These are phyloP conservation scores for Sporothrix dimorphospora DNA, from an alignment of 2,329 filamentous ascomycete species.

Conservation along the genomic window DNA sequence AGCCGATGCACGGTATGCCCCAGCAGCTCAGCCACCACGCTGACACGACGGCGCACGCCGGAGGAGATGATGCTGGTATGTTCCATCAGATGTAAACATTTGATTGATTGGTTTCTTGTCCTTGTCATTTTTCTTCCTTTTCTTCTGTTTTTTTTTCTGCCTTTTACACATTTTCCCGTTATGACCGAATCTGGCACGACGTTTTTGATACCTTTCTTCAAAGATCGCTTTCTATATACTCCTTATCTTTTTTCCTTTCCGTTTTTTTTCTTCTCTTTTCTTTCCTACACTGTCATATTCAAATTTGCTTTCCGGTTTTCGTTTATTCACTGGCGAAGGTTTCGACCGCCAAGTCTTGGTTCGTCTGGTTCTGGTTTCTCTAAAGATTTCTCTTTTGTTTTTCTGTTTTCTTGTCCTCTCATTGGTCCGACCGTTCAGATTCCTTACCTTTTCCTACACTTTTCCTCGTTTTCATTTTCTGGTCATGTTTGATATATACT, in stretches of 20 bases:
- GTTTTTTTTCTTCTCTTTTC: slow-evolving; percentile 29
- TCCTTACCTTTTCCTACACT: slow-evolving; percentile 22
- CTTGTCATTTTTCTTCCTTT: slow-evolving; percentile 6
- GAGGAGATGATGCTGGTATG: slow-evolving; percentile 93
- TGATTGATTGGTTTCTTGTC: slow-evolving; percentile 34
- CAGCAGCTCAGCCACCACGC: slow-evolving; percentile 74
- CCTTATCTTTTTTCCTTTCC: slow-evolving; percentile 33
- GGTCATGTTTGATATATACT: slow-evolving; percentile 34
- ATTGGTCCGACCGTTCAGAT: background rate
- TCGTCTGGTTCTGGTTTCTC: slow-evolving; percentile 31
- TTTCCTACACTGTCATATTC: background rate
- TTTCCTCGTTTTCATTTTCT: background rate
- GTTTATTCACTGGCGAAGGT: slow-evolving; percentile 29
- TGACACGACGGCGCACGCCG: slow-evolving; percentile 66
- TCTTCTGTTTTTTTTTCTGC: slow-evolving; percentile 20
- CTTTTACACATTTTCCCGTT: slow-evolving; percentile 36
- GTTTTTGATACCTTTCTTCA: slow-evolving; percentile 40
- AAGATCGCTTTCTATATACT: slow-evolving; percentile 29
- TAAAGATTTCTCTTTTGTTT: slow-evolving; percentile 27
- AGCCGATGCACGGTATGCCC: slow-evolving; percentile 70
- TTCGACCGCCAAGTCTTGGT: slow-evolving; percentile 35
- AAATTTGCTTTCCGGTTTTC: slow-evolving; percentile 25
- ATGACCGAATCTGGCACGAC: slow-evolving; percentile 30
- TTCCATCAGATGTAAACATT: slow-evolving; percentile 84
- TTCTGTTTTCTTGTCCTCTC: background rate